Evolutionary conservation across 1,284 basidiomycete species (phyloP).

Genomic region (Trametes versicolor): DNA sequence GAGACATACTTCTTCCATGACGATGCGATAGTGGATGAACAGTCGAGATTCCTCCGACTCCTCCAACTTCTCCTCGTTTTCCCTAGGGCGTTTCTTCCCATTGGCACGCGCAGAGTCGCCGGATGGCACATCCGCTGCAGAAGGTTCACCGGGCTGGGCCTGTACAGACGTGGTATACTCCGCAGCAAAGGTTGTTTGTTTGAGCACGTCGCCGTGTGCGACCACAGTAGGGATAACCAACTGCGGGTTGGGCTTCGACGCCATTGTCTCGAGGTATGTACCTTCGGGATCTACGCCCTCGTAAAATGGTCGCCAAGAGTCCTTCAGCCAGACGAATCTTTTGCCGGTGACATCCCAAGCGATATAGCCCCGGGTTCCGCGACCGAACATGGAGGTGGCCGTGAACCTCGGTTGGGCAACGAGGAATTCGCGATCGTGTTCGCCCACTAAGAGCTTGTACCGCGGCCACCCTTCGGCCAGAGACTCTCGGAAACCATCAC

Average conservation of each 20-base stretch:
- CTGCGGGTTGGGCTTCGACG: not conserved
- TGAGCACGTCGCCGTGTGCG: not conserved
- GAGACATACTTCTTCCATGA: slow-evolving; percentile 23
- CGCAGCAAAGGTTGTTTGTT: not conserved
- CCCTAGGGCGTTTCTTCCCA: no score
- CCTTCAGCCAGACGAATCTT: slow-evolving; percentile 25
- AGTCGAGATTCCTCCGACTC: no score
- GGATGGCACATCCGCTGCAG: no score
- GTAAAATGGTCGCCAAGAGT: slow-evolving; percentile 23
- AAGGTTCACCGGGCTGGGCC: no score
- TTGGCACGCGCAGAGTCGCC: no score
- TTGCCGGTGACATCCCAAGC: slow-evolving; percentile 24
- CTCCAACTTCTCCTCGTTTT: no score
- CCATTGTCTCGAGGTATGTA: not conserved
- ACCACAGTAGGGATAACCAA: not conserved
- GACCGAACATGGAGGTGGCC: slow-evolving; percentile 11
- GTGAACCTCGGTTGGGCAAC: slow-evolving; percentile 15
- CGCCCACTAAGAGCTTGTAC: slow-evolving; percentile 8
- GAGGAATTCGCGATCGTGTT: slow-evolving; percentile 7
- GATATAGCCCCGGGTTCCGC: slow-evolving; percentile 20
- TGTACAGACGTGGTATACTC: not conserved
- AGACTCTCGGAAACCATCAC: slow-evolving; percentile 16
- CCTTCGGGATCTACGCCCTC: slow-evolving; percentile 17
- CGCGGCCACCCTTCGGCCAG: slow-evolving; percentile 9
- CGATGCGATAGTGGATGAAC: slow-evolving; percentile 20